Evolutionary conservation across 1,284 basidiomycete genomes (phyloP).

Genomic region (Ceratobasidium sp.): DNA sequence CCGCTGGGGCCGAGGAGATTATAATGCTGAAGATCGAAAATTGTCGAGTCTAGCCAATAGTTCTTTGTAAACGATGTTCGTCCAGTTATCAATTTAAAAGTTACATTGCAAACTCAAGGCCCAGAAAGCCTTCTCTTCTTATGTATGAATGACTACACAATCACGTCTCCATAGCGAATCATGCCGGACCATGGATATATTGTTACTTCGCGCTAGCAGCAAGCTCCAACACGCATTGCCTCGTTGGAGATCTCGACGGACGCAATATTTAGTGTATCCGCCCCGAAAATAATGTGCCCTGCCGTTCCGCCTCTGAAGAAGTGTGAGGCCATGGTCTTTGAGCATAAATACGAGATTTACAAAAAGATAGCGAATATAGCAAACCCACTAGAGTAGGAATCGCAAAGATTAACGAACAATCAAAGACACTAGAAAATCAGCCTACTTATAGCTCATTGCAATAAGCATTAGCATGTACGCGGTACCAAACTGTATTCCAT

Average conservation of each 20-base stretch:
- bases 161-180: no score
- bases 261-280: slow-evolving; percentile 30
- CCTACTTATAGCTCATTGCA: slow-evolving; percentile 44
- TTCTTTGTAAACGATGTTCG: no score
- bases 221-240: slow-evolving; percentile 8
- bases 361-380: slow-evolving; percentile 35
- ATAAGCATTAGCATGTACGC: slow-evolving; percentile 40
- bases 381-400: slow-evolving; percentile 4
- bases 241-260: background rate
- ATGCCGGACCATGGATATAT: no score
- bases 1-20: slow-evolving; percentile 89
- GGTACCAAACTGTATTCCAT: slow-evolving; percentile 38
- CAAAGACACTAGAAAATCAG: background rate
- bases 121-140: no score
- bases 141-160: no score
- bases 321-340: background rate
- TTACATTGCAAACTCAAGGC: no score
- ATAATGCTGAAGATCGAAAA: slow-evolving; percentile 92
- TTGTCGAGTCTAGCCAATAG: slow-evolving; percentile 79
- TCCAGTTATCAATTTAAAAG: no score
- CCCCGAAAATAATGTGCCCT: slow-evolving; percentile 26
- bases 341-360: background rate
- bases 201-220: background rate
- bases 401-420: background rate
- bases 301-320: slow-evolving; percentile 20